Percentiles rank a stretch among this genome's conserved stretches.
Evolutionary conservation across 2,329 filamentous ascomycete species (phyloP).

Genomic region (Colletotrichum musicola): DNA sequence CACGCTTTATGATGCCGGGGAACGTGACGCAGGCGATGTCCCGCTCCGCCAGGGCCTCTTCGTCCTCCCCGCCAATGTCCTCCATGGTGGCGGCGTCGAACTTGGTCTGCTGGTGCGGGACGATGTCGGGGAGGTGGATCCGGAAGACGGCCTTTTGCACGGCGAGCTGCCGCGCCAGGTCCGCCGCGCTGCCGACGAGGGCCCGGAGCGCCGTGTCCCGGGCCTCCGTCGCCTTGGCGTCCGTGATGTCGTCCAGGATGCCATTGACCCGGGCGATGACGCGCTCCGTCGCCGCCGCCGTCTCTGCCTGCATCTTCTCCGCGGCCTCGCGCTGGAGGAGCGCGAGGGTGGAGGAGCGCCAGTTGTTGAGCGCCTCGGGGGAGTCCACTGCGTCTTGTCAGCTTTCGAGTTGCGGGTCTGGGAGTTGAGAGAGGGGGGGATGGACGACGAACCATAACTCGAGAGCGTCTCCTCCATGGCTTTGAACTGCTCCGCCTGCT

Average conservation of each 20-base stretch:
- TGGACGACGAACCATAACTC: slow-evolving; percentile 41
- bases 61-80: slow-evolving; percentile 73
- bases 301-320: slow-evolving; percentile 60
- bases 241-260: slow-evolving; percentile 64
- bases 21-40: slow-evolving; percentile 74
- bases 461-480: slow-evolving; percentile 61
- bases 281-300: slow-evolving; percentile 54
- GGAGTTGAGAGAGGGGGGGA: neutral
- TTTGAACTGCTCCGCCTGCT: slow-evolving; percentile 65
- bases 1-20: slow-evolving; percentile 73
- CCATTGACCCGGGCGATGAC: slow-evolving; percentile 62
- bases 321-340: slow-evolving; percentile 67
- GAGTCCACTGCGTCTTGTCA: slow-evolving; percentile 51
- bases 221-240: slow-evolving; percentile 50
- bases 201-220: slow-evolving; percentile 67
- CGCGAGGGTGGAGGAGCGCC: slow-evolving; percentile 74
- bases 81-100: slow-evolving; percentile 75
- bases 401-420: neutral
- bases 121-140: slow-evolving; percentile 66
- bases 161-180: slow-evolving; percentile 67
- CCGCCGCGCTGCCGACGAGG: slow-evolving; percentile 66
- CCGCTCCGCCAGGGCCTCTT: slow-evolving; percentile 63
- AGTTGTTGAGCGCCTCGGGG: slow-evolving; percentile 70
- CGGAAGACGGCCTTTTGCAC: slow-evolving; percentile 71
- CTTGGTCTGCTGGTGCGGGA: slow-evolving; percentile 64